A percentile compares a stretch with the other conserved stretches of the same genome.
phyloP scores from a whole-genome alignment of 306 rosid species.

The Vachellia pachyceras region DNA sequence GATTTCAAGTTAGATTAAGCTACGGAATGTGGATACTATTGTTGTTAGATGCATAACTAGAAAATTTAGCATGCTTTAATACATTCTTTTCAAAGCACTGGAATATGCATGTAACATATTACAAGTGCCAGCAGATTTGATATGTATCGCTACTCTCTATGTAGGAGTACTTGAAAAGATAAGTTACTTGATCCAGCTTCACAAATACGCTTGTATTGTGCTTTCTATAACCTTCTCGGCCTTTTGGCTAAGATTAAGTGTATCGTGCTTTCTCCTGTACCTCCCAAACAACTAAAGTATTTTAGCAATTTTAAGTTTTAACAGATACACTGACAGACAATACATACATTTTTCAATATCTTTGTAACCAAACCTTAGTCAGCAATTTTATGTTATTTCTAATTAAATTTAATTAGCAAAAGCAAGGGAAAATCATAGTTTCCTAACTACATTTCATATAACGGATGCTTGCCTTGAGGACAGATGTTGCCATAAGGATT shows the following conservation, averaged over 20 bases:
- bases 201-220: background rate
- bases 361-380: background rate
- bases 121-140: background rate
- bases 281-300: background rate
- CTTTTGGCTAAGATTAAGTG: no score
- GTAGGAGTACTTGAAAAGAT: background rate
- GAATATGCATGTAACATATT: background rate
- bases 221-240: background rate
- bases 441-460: constrained; percentile 21
- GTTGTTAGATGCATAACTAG: constrained; percentile 19
- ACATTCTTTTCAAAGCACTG: constrained; percentile 1
- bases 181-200: constrained; percentile 10
- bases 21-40: background rate
- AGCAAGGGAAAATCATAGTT: constrained; percentile 12
- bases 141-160: background rate
- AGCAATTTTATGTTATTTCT: background rate
- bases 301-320: background rate
- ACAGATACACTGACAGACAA: background rate
- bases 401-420: background rate
- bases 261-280: background rate
- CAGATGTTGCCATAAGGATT: constrained; percentile 98
- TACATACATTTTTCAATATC: background rate
- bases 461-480: constrained; percentile 78
- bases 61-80: constrained; percentile 14
- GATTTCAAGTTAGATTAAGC: constrained; percentile 12